These are phyloP conservation scores for Akebia trifoliata DNA, from an alignment of 164 flowering plant genomes.

Conservation along the genomic window DNA sequence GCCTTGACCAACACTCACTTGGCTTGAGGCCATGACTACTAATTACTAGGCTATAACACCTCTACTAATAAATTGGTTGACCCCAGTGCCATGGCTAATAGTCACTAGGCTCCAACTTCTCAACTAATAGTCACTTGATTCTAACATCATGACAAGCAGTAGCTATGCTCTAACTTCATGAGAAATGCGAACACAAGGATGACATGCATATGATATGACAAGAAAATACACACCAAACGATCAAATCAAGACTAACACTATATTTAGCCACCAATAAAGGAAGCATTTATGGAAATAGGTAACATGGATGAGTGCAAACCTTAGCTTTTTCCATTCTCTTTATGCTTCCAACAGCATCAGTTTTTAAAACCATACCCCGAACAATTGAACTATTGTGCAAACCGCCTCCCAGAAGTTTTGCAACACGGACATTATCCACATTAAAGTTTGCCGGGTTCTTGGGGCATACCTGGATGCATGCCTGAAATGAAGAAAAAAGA, in stretches of 20 bases:
- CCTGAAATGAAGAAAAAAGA: conserved; percentile 33
- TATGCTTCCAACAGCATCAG: conserved; percentile 78
- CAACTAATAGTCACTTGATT: too few relatives aligned
- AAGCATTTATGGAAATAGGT: not conserved
- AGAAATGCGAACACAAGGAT: too few relatives aligned
- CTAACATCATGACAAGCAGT: too few relatives aligned
- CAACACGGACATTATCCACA: conserved; percentile 94
- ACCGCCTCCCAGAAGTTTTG: conserved; percentile 93
- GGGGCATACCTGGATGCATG: conserved; percentile 97
- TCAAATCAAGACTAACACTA: not conserved
- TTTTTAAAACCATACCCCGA: conserved; percentile 84
- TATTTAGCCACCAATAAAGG: not conserved
- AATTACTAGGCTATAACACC: too few relatives aligned
- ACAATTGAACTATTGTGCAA: conserved; percentile 58
- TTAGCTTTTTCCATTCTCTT: conserved; percentile 82
- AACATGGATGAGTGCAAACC: conserved; percentile 30
- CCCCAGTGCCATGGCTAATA: too few relatives aligned
- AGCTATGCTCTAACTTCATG: too few relatives aligned
- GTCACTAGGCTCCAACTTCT: too few relatives aligned
- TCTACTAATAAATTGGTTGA: too few relatives aligned
- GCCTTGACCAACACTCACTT: too few relatives aligned
- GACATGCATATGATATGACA: too few relatives aligned
- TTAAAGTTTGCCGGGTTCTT: conserved; percentile 88
- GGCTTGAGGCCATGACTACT: too few relatives aligned
- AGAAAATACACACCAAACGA: too few relatives aligned